Conservation (phyloP, 805 yeast genomes). For the Maudiozyma pseudohumilis region DNA sequence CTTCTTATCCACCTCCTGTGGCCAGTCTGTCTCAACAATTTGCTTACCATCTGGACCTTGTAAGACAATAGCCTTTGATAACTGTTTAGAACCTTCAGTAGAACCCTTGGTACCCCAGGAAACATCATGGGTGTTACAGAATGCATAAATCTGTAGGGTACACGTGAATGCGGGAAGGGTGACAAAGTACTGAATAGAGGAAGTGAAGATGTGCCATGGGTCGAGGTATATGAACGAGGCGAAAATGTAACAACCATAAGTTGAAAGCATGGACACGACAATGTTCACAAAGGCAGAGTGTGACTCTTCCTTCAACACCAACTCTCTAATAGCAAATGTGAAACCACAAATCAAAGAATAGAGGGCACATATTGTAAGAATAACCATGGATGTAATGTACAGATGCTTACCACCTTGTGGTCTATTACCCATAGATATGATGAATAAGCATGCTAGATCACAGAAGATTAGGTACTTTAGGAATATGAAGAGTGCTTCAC, state of each 20-base stretch:
- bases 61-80: slow-evolving; percentile 74
- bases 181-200: slow-evolving; percentile 78
- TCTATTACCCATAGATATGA: slow-evolving; percentile 91
- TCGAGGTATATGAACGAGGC: slow-evolving; percentile 82
- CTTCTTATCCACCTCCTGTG: slow-evolving; percentile 32
- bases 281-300: slow-evolving; percentile 57
- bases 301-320: slow-evolving; percentile 32
- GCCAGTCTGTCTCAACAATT: slow-evolving; percentile 51
- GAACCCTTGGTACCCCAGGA: slow-evolving; percentile 97
- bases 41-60: slow-evolving; percentile 76
- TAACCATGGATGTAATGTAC: slow-evolving; percentile 60
- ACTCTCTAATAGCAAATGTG: slow-evolving; percentile 57
- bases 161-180: slow-evolving; percentile 88
- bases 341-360: slow-evolving; percentile 79
- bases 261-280: slow-evolving; percentile 75
- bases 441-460: slow-evolving; percentile 76
- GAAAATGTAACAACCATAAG: slow-evolving; percentile 79
- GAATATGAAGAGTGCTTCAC: slow-evolving; percentile 71
- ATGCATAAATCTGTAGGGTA: slow-evolving; percentile 88
- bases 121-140: slow-evolving; percentile 96
- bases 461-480: slow-evolving; percentile 80
- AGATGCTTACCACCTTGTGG: slow-evolving; percentile 90
- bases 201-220: slow-evolving; percentile 93
- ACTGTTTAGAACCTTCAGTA: slow-evolving; percentile 54
- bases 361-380: slow-evolving; percentile 67